Conservation (phyloP, 176 grass and related monocot species). For the Rhynchospora pubera region DNA sequence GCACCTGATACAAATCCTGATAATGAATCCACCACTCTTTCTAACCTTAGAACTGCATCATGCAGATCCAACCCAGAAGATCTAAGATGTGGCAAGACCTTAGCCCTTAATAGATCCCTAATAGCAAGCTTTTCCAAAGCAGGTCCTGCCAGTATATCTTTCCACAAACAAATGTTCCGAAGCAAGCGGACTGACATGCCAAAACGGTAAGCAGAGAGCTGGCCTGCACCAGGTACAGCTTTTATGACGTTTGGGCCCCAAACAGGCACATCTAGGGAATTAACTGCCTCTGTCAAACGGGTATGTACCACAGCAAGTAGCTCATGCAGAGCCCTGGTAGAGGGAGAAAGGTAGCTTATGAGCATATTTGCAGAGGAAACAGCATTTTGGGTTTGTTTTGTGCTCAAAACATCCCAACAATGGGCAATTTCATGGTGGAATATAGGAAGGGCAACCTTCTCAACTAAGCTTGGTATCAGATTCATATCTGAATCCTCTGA, state of each 20-base stretch:
- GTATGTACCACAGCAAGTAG: conserved; percentile 44
- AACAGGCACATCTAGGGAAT: conserved; percentile 51
- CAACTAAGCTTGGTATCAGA: conserved; percentile 59
- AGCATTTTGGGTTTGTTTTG: conserved; percentile 49
- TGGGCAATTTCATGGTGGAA: conserved; percentile 78
- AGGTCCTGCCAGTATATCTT: conserved; percentile 52
- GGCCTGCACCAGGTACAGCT: conserved; percentile 59
- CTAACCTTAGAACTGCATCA: conserved; percentile 64
- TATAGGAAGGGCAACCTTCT: conserved; percentile 91
- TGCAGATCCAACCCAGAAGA: conserved; percentile 73
- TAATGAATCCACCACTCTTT: conserved; percentile 60
- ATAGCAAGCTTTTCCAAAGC: conserved; percentile 87
- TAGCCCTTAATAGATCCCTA: conserved; percentile 56
- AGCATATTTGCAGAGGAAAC: conserved; percentile 60
- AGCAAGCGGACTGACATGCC: conserved; percentile 76
- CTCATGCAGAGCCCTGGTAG: conserved; percentile 57
- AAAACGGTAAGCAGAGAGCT: conserved; percentile 70
- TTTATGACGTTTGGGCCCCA: conserved; percentile 76
- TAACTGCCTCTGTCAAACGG: conserved; percentile 58
- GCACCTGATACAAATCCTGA: conserved; percentile 38
- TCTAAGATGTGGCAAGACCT: conserved; percentile 87
- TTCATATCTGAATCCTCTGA: conserved; percentile 44
- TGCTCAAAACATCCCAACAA: conserved; percentile 90
- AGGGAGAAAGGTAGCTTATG: conserved; percentile 50
- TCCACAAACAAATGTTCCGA: conserved; percentile 82